Conservation (phyloP, 495 filamentous ascomycete species). For the Lophium mytilinum region DNA sequence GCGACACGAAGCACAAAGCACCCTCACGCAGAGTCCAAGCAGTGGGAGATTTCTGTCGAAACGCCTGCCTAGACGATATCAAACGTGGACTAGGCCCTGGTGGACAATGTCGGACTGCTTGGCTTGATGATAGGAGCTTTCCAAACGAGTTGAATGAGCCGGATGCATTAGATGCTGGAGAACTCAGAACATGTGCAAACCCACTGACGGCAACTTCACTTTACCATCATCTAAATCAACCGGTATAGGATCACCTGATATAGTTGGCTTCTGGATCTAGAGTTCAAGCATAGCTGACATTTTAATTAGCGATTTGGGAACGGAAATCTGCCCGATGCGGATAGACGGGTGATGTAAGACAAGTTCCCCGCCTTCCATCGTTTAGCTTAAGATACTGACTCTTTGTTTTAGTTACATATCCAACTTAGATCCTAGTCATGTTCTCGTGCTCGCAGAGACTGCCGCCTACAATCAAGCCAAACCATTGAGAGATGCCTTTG, state of each 20-base stretch:
- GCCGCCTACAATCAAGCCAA: background rate
- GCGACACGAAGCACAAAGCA: background rate
- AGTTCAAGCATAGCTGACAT: background rate
- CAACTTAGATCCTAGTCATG: background rate
- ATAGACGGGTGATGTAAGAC: slow-evolving; percentile 4
- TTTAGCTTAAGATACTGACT: background rate
- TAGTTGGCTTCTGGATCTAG: background rate
- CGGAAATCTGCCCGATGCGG: slow-evolving; percentile 1
- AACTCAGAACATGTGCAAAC: background rate
- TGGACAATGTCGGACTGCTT: background rate
- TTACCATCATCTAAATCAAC: background rate
- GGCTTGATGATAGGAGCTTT: background rate
- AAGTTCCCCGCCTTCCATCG: background rate
- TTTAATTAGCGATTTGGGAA: slow-evolving; percentile 6
- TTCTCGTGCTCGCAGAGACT: slow-evolving; percentile 2
- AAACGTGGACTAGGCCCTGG: background rate
- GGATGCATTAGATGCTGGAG: background rate
- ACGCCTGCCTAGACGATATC: background rate
- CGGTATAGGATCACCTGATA: background rate
- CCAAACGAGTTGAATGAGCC: background rate
- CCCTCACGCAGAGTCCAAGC: background rate
- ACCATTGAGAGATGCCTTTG: slow-evolving; percentile 1
- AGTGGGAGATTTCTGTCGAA: background rate
- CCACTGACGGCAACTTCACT: background rate
- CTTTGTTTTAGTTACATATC: slow-evolving; percentile 4